Percentiles rank a stretch among this genome's conserved stretches.
These are phyloP conservation scores for Lipomyces anomalus DNA, from an alignment of 805 yeast genomes.

Conservation along the genomic window DNA sequence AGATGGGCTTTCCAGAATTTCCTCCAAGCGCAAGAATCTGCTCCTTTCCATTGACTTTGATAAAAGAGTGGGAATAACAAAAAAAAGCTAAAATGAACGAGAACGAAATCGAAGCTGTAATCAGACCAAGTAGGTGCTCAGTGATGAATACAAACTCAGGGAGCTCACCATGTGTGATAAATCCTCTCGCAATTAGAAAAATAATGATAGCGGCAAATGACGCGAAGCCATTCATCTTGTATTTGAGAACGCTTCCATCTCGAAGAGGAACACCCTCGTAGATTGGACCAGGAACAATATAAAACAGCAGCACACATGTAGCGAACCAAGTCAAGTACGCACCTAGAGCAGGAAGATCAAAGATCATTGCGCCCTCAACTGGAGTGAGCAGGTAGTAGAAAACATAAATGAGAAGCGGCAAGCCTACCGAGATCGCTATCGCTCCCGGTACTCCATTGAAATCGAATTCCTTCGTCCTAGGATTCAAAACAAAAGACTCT, in stretches of 20 bases:
- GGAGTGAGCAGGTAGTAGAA: constrained; percentile 53
- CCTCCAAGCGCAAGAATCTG: constrained; percentile 81
- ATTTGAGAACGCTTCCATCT: constrained; percentile 64
- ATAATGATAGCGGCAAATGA: constrained; percentile 43
- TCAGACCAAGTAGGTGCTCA: constrained; percentile 59
- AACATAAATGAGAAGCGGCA: constrained; percentile 58
- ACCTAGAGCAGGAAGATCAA: constrained; percentile 42
- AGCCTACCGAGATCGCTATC: constrained; percentile 51
- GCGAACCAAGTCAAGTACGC: constrained; percentile 71
- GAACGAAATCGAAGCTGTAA: constrained; percentile 56
- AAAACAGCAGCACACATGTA: constrained; percentile 56
- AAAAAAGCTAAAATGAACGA: constrained; percentile 57
- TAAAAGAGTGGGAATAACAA: constrained; percentile 63
- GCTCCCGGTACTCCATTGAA: constrained; percentile 80
- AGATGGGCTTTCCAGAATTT: constrained; percentile 65
- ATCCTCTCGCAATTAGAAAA: constrained; percentile 48
- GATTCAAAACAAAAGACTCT: no score
- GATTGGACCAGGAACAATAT: constrained; percentile 57
- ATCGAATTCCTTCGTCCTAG: constrained; percentile 63
- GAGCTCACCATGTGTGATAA: constrained; percentile 40
- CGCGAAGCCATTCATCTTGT: constrained; percentile 64
- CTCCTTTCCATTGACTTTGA: constrained; percentile 53
- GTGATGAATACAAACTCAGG: constrained; percentile 69
- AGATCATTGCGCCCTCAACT: constrained; percentile 30
- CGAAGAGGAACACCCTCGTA: constrained; percentile 65